phyloP scores from a whole-genome alignment of 2,329 filamentous ascomycete species.

The Aspergillus puulaauensis region DNA sequence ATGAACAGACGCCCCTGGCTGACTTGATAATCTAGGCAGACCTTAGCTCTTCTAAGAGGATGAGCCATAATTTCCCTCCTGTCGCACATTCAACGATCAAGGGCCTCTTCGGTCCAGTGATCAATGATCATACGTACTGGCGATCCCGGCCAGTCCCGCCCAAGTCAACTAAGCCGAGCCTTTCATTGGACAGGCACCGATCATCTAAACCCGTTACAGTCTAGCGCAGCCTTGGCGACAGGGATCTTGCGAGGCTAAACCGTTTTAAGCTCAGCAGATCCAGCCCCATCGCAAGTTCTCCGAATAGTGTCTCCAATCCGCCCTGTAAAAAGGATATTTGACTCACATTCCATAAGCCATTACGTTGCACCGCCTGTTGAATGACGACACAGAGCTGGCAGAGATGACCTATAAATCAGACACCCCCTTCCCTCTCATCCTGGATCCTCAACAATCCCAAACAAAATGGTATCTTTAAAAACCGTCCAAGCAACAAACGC shows the following conservation, averaged over 20 bases:
- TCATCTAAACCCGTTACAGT: neutral
- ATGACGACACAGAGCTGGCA: neutral
- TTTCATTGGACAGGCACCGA: too few species aligned
- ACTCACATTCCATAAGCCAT: neutral
- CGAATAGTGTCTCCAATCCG: neutral
- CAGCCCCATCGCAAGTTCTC: neutral
- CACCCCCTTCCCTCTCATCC: neutral
- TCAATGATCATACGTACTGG: too few species aligned
- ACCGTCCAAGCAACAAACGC: constrained; percentile 41
- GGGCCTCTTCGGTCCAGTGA: too few species aligned
- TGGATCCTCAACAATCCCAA: neutral
- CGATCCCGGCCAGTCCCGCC: too few species aligned
- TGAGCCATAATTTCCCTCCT: too few species aligned
- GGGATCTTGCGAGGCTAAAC: neutral
- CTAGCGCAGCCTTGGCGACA: too few species aligned
- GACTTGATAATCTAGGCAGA: too few species aligned
- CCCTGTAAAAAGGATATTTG: neutral
- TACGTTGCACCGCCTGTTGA: neutral
- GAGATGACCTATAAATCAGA: neutral
- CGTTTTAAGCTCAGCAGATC: neutral
- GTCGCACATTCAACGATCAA: too few species aligned
- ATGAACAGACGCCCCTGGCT: too few species aligned
- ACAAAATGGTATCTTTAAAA: constrained; percentile 30
- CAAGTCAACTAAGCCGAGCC: too few species aligned
- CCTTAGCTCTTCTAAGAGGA: too few species aligned